phyloP scores from a whole-genome alignment of 2,329 filamentous ascomycete species.

The Aureobasidium sp. region DNA sequence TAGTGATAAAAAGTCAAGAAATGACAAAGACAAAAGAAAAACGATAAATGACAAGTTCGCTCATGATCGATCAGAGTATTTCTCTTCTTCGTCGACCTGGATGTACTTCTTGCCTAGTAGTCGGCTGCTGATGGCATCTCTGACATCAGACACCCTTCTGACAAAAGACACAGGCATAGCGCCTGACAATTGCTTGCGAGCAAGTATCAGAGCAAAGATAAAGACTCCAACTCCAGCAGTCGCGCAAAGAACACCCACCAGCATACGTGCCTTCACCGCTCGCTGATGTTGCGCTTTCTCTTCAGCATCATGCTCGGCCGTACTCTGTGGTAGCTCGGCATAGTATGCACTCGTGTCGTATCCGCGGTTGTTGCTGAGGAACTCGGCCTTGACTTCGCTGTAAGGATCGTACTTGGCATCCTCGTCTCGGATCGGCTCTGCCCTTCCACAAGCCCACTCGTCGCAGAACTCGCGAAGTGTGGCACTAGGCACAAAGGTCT shows the following conservation, averaged over 20 bases:
- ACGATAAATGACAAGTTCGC: not conserved
- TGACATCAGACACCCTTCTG: constrained; percentile 10
- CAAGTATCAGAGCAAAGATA: constrained; percentile 14
- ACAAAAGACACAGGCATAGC: not conserved
- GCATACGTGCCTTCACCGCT: not conserved
- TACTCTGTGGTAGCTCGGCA: constrained; percentile 14
- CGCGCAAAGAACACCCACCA: not conserved
- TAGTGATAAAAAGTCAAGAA: not conserved
- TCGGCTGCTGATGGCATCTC: constrained; percentile 16
- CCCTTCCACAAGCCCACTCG: constrained; percentile 27
- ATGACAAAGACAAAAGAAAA: not conserved
- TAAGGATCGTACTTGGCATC: constrained; percentile 21
- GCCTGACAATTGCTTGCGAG: not conserved
- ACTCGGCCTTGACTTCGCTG: constrained; percentile 19
- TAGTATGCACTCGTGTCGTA: constrained; percentile 31
- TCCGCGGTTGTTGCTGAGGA: constrained; percentile 26
- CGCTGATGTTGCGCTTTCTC: not conserved
- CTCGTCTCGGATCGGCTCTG: constrained; percentile 18
- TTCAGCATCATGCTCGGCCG: not conserved
- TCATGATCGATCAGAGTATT: constrained; percentile 8
- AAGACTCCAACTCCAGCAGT: constrained; percentile 6
- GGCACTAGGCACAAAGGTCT: constrained; percentile 32
- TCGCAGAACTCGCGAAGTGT: constrained; percentile 26
- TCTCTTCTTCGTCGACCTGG: constrained; percentile 20
- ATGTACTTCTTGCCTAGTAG: constrained; percentile 20